A percentile compares a stretch with the other conserved stretches of the same genome.
These are phyloP conservation scores for Rhizopus microsporus DNA, from an alignment of 371 early-diverging fungal genomes.

Conservation along the genomic window DNA sequence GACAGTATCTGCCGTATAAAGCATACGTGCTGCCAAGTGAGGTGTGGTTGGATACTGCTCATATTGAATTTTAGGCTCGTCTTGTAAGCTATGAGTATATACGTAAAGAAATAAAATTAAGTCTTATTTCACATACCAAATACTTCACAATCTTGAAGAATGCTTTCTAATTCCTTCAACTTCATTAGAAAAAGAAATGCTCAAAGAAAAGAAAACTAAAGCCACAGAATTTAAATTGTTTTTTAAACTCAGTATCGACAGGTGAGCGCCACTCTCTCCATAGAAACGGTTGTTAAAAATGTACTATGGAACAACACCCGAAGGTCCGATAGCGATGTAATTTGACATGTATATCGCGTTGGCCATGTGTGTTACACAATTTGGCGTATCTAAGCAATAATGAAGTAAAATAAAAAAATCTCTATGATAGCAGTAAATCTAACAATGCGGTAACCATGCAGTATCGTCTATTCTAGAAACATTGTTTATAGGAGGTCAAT, in stretches of 20 bases:
- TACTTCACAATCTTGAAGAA: slow-evolving; percentile 70
- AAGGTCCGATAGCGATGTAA: too few species aligned
- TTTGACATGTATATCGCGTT: too few species aligned
- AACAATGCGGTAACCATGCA: too few species aligned
- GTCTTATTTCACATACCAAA: slow-evolving; percentile 49
- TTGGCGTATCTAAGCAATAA: too few species aligned
- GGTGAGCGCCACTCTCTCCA: neutral
- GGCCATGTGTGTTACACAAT: too few species aligned
- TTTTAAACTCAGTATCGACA: neutral
- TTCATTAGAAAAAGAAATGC: slow-evolving; percentile 55
- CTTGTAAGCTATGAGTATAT: slow-evolving; percentile 16
- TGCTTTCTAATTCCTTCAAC: slow-evolving; percentile 75
- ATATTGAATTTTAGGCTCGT: slow-evolving; percentile 76
- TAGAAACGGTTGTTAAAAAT: neutral
- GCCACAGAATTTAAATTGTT: neutral
- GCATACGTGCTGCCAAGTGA: slow-evolving; percentile 80
- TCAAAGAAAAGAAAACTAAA: too few species aligned
- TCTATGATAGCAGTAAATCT: too few species aligned
- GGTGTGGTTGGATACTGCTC: slow-evolving; percentile 90
- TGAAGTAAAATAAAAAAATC: too few species aligned
- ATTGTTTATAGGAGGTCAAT: too few species aligned
- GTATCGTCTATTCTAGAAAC: neutral
- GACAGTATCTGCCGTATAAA: slow-evolving; percentile 78
- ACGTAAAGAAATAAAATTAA: slow-evolving; percentile 10
- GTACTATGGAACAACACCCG: too few species aligned